Base-by-base conservation (phyloP, 163 green algal genomes). In the Coccomyxa subellipsoidea region DNA sequence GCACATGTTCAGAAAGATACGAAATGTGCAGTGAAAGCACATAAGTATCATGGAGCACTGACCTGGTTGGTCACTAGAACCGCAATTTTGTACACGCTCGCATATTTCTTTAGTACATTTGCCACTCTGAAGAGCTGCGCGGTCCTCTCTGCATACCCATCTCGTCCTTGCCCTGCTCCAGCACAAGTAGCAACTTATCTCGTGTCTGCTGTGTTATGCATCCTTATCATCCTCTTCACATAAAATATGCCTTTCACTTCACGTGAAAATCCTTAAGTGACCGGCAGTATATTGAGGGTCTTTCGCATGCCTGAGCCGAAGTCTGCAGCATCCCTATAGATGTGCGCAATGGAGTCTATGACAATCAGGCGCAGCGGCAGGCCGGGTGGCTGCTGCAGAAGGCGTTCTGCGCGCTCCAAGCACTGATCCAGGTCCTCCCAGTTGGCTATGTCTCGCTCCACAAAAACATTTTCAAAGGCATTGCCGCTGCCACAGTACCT, bases 11-110 rank as follows among this genome's bases (percentile, higher is more conserved):
- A n/a, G n/a, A n/a, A n/a, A n/a, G n/a, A n/a, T n/a, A n/a, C n/a
- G n/a, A n/a, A n/a, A n/a, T n/a, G n/a, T n/a, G n/a, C n/a, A n/a
- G n/a, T n/a, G n/a, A n/a, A n/a, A n/a, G n/a, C n/a, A n/a, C n/a
- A n/a, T n/a, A n/a, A n/a, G n/a, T n/a, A n/a, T 21, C 47, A 59
- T 59, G 69, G 69, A 75, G 1, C 69, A 27, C 32, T 21, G 18
- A 95, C 87, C 54, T 96, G 93, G 81, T 96, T 96, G 38, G 87
- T 92, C 21, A 94, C 84, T 69, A 96, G 76, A 54, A 97, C 92
- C 0, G 89, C 90, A 47, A 96, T 79, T 23, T 86, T 59, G 73
- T 90, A 86, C 18, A 79, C 32, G 27, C 90, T 72, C 15, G 90
- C 91, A 38, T 87, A 88, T 0, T 69, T 82, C 78, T 82, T 79